phyloP scores from a whole-genome alignment of 345 rosid genomes.

The Brassica nigra region DNA sequence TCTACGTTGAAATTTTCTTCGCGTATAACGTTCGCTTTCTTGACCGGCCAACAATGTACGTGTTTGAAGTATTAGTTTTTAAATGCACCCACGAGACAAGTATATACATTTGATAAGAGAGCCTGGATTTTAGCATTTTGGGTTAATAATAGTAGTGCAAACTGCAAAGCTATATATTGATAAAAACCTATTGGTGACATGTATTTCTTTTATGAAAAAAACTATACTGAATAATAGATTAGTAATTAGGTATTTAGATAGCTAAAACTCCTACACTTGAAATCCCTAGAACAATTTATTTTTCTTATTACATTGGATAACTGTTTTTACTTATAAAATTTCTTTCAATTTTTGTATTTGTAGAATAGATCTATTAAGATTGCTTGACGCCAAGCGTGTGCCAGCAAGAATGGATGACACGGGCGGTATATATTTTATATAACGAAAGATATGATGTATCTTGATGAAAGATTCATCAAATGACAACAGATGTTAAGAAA shows the following conservation, averaged over 20 bases:
- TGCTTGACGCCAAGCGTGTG: conserved; percentile 33
- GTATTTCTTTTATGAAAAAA: background rate
- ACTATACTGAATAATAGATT: background rate
- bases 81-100: conserved; percentile 31
- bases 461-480: background rate
- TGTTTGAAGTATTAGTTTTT: conserved; percentile 25
- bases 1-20: conserved; percentile 35
- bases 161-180: background rate
- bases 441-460: conserved; percentile 33
- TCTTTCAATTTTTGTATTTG: background rate
- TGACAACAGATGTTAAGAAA: background rate
- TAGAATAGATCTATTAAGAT: background rate
- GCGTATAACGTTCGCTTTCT: conserved; percentile 18
- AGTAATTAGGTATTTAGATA: background rate
- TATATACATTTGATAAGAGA: background rate
- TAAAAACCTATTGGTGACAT: background rate
- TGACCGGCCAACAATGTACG: conserved; percentile 31
- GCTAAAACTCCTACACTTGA: background rate
- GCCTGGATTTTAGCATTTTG: conserved; percentile 6
- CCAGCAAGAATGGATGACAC: conserved; percentile 34
- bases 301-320: background rate
- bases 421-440: background rate
- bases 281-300: background rate
- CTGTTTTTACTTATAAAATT: background rate
- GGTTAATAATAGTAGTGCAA: background rate